Percentiles rank a stretch among this genome's conserved stretches.
phyloP scores from a whole-genome alignment of 2,329 filamentous ascomycete species.

The Kalaharituber pfeilii region DNA sequence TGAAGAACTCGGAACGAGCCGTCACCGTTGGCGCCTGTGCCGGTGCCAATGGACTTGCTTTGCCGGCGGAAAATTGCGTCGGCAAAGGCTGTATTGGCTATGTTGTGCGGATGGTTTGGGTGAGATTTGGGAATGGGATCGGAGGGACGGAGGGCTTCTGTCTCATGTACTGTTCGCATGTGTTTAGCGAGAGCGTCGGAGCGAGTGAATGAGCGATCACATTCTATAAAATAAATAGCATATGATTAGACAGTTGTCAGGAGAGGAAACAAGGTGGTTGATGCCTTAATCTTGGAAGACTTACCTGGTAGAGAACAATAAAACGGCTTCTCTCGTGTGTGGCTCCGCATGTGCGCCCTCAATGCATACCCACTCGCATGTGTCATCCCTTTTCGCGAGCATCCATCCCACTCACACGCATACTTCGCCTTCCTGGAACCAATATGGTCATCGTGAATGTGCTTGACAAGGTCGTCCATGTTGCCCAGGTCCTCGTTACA shows the following conservation, averaged over 20 bases:
- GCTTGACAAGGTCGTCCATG: conserved; percentile 66
- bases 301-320: conserved; percentile 86
- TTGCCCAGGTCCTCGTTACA: conserved; percentile 55
- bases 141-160: conserved; percentile 69
- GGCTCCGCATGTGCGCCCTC: conserved; percentile 92
- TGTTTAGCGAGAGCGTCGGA: conserved; percentile 94
- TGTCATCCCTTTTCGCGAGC: conserved; percentile 67
- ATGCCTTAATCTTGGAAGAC: too few relatives aligned
- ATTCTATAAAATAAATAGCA: conserved; percentile 43
- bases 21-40: not conserved
- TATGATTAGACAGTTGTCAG: not conserved
- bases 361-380: conserved; percentile 92
- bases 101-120: conserved; percentile 32
- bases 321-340: conserved; percentile 95
- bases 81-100: conserved; percentile 22
- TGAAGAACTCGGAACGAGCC: not conserved
- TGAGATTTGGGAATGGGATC: conserved; percentile 54
- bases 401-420: conserved; percentile 94
- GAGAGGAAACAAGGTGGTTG: not conserved
- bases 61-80: conserved; percentile 30
- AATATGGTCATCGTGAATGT: conserved; percentile 87
- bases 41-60: not conserved
- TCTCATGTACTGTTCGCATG: conserved; percentile 97
- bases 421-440: conserved; percentile 89
- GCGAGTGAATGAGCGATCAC: conserved; percentile 87